Evolutionary conservation across 805 yeast species (phyloP).

Genomic region (Kazachstania martiniae): DNA sequence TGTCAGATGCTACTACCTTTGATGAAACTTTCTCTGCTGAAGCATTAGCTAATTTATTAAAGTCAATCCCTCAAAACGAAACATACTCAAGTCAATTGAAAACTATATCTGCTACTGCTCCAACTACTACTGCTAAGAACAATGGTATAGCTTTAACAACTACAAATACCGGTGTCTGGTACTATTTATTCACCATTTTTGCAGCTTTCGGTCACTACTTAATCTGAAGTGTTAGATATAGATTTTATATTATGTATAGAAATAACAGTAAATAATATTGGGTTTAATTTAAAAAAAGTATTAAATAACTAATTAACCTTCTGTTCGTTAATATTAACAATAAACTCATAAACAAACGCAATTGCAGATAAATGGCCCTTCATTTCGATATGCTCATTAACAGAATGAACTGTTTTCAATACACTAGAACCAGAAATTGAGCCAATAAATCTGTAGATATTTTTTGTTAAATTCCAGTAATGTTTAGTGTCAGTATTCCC

Average conservation of each 20-base stretch:
- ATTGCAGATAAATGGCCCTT: slow-evolving; percentile 50
- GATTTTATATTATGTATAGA: not conserved
- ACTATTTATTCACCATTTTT: slow-evolving; percentile 15
- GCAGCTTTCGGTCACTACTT: slow-evolving; percentile 17
- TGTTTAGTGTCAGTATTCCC: slow-evolving; percentile 55
- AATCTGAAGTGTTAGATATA: slow-evolving; percentile 2
- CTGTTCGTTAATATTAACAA: slow-evolving; percentile 23
- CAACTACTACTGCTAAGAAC: slow-evolving; percentile 21
- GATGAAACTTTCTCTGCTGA: slow-evolving; percentile 35
- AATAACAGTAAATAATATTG: not conserved
- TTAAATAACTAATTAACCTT: not conserved
- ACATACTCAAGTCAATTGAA: slow-evolving; percentile 19
- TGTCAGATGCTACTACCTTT: slow-evolving; percentile 43
- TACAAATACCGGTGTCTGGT: slow-evolving; percentile 16
- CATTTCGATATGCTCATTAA: slow-evolving; percentile 47
- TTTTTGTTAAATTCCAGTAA: slow-evolving; percentile 45
- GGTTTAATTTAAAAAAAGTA: not conserved
- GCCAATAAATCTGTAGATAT: slow-evolving; percentile 41
- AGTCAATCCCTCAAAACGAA: slow-evolving; percentile 24
- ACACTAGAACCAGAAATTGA: slow-evolving; percentile 10
- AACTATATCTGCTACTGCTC: slow-evolving; percentile 30
- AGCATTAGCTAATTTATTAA: slow-evolving; percentile 38
- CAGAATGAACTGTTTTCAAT: slow-evolving; percentile 41
- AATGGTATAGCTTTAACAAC: slow-evolving; percentile 13
- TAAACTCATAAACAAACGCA: slow-evolving; percentile 45